Evolutionary conservation across 2,329 filamentous ascomycete genomes (phyloP).

Genomic region (Fusarium sp.): DNA sequence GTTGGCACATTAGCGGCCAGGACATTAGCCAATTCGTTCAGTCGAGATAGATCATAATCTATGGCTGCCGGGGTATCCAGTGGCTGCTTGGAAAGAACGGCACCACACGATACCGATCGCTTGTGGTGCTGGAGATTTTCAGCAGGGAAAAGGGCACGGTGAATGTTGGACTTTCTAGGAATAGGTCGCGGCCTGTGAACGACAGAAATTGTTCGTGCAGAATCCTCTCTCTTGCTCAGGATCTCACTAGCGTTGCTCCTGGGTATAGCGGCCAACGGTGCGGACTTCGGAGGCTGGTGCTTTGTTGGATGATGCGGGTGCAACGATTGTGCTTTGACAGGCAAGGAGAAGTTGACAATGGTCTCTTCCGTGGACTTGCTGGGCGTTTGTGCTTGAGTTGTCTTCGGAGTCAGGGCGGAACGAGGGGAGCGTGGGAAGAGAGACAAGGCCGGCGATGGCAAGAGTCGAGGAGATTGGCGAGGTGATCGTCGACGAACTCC

Average conservation of each 20-base stretch:
- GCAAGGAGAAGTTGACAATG: slow-evolving; percentile 41
- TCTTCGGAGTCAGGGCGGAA: neutral
- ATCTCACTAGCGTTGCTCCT: slow-evolving; percentile 35
- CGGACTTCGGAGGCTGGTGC: slow-evolving; percentile 22
- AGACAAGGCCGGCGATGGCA: slow-evolving; percentile 31
- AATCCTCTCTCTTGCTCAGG: slow-evolving; percentile 11
- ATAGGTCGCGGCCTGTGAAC: slow-evolving; percentile 69
- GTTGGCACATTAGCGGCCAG: slow-evolving; percentile 16
- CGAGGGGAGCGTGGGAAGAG: slow-evolving; percentile 21
- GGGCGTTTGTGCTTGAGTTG: slow-evolving; percentile 11
- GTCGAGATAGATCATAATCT: slow-evolving; percentile 55
- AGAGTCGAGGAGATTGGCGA: slow-evolving; percentile 61
- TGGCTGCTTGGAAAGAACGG: slow-evolving; percentile 59
- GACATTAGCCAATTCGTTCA: slow-evolving; percentile 55
- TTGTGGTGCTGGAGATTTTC: slow-evolving; percentile 58
- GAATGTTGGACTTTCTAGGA: slow-evolving; percentile 60
- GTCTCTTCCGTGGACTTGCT: slow-evolving; percentile 18
- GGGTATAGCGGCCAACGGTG: slow-evolving; percentile 35
- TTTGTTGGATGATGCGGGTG: slow-evolving; percentile 46
- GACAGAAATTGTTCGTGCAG: slow-evolving; percentile 47
- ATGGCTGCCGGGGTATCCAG: slow-evolving; percentile 63
- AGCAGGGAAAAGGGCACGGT: slow-evolving; percentile 61
- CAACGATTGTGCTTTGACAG: slow-evolving; percentile 38
- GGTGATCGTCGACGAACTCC: slow-evolving; percentile 66
- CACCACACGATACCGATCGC: slow-evolving; percentile 63